phyloP scores from a whole-genome alignment of 176 grass and related monocot species.

The Musa beccarii region DNA sequence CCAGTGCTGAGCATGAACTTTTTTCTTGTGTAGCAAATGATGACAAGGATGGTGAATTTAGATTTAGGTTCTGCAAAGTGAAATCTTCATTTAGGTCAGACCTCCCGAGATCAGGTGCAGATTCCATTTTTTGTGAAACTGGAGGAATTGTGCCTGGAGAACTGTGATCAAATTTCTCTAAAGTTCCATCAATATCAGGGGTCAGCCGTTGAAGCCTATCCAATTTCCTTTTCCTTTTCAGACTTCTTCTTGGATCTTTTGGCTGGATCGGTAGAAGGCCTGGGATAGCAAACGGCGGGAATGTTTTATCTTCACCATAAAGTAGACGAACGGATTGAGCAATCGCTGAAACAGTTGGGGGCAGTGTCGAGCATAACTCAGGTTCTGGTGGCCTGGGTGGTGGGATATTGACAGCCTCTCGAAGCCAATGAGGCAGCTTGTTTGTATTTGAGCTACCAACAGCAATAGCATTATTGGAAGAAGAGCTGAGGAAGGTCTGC shows the following conservation, averaged over 20 bases:
- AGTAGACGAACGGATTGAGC: slow-evolving; percentile 68
- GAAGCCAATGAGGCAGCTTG: slow-evolving; percentile 96
- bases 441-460: slow-evolving; percentile 61
- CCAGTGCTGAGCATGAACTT: slow-evolving; percentile 1
- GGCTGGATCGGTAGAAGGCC: slow-evolving; percentile 45
- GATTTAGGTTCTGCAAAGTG: slow-evolving; percentile 34
- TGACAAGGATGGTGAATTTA: slow-evolving; percentile 34
- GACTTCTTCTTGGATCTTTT: slow-evolving; percentile 61
- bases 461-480: slow-evolving; percentile 27
- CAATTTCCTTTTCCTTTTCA: slow-evolving; percentile 53
- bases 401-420: slow-evolving; percentile 67
- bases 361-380: slow-evolving; percentile 47
- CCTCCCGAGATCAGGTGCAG: not conserved
- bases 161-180: slow-evolving; percentile 16
- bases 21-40: slow-evolving; percentile 25
- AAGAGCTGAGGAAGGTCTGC: slow-evolving; percentile 10
- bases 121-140: slow-evolving; percentile 21
- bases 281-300: slow-evolving; percentile 71
- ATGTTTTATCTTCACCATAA: slow-evolving; percentile 65
- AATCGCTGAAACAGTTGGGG: slow-evolving; percentile 62
- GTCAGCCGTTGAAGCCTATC: slow-evolving; percentile 26
- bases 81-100: slow-evolving; percentile 9
- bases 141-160: slow-evolving; percentile 11
- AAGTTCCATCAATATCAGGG: slow-evolving; percentile 18
- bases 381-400: slow-evolving; percentile 36